phyloP scores from a whole-genome alignment of 495 filamentous ascomycete genomes.

The Penicillium desertorum region DNA sequence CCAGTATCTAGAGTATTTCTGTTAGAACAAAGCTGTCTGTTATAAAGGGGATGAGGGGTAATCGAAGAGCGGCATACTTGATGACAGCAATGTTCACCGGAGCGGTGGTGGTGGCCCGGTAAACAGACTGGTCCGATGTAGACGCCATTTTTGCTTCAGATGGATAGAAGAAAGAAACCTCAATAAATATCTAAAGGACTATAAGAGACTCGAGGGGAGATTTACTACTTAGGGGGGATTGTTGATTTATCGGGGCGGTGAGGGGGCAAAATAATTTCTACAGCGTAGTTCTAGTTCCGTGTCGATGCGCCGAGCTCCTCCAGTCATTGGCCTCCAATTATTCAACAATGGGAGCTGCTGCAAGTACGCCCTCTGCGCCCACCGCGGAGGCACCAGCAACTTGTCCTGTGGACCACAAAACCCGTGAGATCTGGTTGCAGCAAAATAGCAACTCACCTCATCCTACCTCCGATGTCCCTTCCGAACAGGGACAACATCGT shows the following conservation, averaged over 20 bases:
- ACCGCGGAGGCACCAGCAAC: slow-evolving; percentile 34
- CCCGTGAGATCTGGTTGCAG: slow-evolving; percentile 78
- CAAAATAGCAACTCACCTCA: slow-evolving; percentile 41
- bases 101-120: slow-evolving; percentile 90
- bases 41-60: slow-evolving; percentile 20
- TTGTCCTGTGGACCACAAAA: slow-evolving; percentile 88
- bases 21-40: slow-evolving; percentile 27
- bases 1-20: slow-evolving; percentile 71
- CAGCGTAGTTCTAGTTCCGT: slow-evolving; percentile 12
- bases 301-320: slow-evolving; percentile 17
- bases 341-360: slow-evolving; percentile 41
- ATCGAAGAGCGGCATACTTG: slow-evolving; percentile 60
- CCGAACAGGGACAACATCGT: slow-evolving; percentile 32
- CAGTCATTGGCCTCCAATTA: slow-evolving; percentile 10
- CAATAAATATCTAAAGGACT: slow-evolving; percentile 6
- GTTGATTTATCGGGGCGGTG: slow-evolving; percentile 33
- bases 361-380: slow-evolving; percentile 42
- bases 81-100: slow-evolving; percentile 99
- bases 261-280: slow-evolving; percentile 31
- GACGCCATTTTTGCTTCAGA: slow-evolving; percentile 46
- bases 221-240: slow-evolving; percentile 20
- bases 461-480: slow-evolving; percentile 30
- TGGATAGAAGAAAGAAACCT: slow-evolving; percentile 8
- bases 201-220: slow-evolving; percentile 17
- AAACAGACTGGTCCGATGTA: slow-evolving; percentile 51